Conservation (phyloP, 228 moss, liverwort and hornwort genomes). For the Sphagnum magellanicum region DNA sequence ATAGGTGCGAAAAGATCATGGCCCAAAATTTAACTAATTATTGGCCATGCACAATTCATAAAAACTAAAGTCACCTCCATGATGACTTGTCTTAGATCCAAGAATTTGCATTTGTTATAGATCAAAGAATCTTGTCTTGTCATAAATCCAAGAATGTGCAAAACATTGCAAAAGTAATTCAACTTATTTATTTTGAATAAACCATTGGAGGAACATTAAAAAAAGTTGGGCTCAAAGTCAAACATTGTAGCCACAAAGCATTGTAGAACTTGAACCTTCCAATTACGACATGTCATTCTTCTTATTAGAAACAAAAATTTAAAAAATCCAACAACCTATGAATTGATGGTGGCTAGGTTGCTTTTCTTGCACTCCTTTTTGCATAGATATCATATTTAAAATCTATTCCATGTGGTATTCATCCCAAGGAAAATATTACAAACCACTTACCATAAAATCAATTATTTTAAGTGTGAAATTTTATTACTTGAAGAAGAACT, state of each 20-base stretch:
- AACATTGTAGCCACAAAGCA: slow-evolving; percentile 32
- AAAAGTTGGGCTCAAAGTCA: background rate
- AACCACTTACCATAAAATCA: background rate
- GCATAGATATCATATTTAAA: slow-evolving; percentile 29
- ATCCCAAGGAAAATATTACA: background rate
- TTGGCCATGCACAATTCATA: no score
- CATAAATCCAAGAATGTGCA: no score
- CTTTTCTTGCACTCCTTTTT: slow-evolving; percentile 38
- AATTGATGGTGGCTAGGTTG: slow-evolving; percentile 62
- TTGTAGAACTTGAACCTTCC: slow-evolving; percentile 20
- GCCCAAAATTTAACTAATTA: no score
- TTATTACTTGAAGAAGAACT: background rate
- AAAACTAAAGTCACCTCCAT: no score
- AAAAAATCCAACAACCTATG: slow-evolving; percentile 45
- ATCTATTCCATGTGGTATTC: slow-evolving; percentile 19
- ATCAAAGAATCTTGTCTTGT: no score
- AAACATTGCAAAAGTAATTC: no score
- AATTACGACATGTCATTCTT: slow-evolving; percentile 16
- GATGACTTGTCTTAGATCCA: no score
- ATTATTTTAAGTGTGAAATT: background rate
- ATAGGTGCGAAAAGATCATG: no score
- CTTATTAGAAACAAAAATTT: slow-evolving; percentile 40
- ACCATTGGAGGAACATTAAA: background rate
- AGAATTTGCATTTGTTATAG: no score
- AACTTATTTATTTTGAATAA: no score